Conservation (phyloP, 371 early-diverging fungal species). For the Circinella umbellata region DNA sequence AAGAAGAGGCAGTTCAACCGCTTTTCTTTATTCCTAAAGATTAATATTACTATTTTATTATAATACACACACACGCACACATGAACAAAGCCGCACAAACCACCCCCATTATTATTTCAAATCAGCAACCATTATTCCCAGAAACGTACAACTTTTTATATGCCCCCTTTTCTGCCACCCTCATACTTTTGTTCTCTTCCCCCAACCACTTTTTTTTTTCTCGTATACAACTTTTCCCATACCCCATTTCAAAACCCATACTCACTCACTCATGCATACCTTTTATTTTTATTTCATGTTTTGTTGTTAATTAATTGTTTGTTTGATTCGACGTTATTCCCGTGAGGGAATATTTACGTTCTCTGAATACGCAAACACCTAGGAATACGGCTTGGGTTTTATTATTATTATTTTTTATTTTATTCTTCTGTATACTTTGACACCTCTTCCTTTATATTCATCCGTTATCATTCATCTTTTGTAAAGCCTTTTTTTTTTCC, state of each 20-base stretch:
- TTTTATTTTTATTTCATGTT: neutral
- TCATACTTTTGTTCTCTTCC: neutral
- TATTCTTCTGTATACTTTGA: conserved; percentile 4
- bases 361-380: conserved; percentile 1
- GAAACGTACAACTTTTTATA: neutral
- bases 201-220: neutral
- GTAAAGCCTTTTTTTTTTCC: neutral
- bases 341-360: conserved; percentile 15
- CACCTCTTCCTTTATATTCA: neutral
- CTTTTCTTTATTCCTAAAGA: neutral
- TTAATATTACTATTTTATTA: neutral
- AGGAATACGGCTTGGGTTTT: conserved; percentile 11
- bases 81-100: no score
- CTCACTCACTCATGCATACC: neutral
- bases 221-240: neutral
- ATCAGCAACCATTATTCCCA: no score
- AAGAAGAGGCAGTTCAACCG: no score
- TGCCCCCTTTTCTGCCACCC: neutral
- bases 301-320: conserved; percentile 10
- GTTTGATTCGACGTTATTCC: conserved; percentile 2
- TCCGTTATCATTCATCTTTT: neutral
- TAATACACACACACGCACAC: neutral
- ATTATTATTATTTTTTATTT: neutral
- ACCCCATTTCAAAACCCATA: neutral
- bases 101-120: no score